These are phyloP conservation scores for Paulinella micropora DNA, from an alignment of 78 protist genomes.

Conservation along the genomic window DNA sequence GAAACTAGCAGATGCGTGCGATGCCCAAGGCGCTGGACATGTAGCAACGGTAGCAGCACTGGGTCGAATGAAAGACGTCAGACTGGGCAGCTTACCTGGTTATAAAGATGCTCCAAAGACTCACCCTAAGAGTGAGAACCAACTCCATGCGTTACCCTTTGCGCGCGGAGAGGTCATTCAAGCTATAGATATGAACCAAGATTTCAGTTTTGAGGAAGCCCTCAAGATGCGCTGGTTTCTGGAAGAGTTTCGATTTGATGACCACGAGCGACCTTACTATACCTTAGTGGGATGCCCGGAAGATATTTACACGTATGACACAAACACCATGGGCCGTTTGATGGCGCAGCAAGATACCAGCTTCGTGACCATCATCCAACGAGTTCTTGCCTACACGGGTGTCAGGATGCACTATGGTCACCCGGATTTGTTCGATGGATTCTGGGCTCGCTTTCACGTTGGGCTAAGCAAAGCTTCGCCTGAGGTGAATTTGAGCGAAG, in stretches of 20 bases:
- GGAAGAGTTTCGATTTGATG: not conserved
- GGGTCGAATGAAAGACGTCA: no score
- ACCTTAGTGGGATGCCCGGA: conserved; percentile 16
- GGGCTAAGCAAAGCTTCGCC: conserved; percentile 18
- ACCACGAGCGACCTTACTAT: not conserved
- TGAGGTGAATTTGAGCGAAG: conserved; percentile 17
- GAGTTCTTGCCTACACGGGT: conserved; percentile 11
- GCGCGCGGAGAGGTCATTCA: conserved; percentile 11
- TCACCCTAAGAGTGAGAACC: no score
- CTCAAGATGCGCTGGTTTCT: conserved; percentile 6
- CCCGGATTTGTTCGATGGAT: conserved; percentile 25
- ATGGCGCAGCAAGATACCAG: conserved; percentile 21
- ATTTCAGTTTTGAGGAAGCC: not conserved
- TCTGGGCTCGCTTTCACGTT: conserved; percentile 15
- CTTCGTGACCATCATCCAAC: conserved; percentile 23
- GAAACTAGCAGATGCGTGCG: no score
- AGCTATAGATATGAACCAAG: conserved; percentile 28
- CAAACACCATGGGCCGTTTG: not conserved
- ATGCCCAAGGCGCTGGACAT: no score
- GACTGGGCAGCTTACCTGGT: no score
- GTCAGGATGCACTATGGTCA: conserved; percentile 17
- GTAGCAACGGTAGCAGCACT: no score
- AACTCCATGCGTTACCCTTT: conserved; percentile 27
- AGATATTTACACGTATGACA: not conserved
- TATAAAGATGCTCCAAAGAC: no score